Evolutionary conservation across 306 rosid genomes (phyloP).

Genomic region (Prosopis cineraria): DNA sequence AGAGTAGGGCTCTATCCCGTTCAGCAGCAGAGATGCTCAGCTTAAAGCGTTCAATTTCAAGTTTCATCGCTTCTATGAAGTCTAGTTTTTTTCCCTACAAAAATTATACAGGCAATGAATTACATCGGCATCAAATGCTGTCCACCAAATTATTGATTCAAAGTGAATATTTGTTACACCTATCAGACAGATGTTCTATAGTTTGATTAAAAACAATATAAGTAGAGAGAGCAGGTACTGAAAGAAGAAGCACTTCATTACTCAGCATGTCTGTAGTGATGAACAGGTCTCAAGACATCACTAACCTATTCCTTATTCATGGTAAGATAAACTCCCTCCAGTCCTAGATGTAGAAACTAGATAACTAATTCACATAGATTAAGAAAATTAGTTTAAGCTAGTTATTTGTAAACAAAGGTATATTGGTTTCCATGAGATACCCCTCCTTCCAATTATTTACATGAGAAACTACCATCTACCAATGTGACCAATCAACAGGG

Average conservation of each 20-base stretch:
- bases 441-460: neutral
- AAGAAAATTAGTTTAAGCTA: neutral
- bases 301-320: neutral
- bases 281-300: neutral
- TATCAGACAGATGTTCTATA: neutral
- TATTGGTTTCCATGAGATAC: neutral
- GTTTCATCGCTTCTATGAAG: conserved; percentile 87
- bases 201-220: neutral
- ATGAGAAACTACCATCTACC: neutral
- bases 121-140: conserved; percentile 17
- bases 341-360: neutral
- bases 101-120: conserved; percentile 25
- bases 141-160: conserved; percentile 13
- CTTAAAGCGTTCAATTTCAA: conserved; percentile 91
- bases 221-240: neutral
- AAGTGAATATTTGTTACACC: conserved; percentile 8
- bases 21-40: conserved; percentile 95
- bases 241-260: conserved; percentile 11
- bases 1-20: conserved; percentile 85
- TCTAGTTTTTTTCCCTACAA: conserved; percentile 67
- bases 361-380: neutral
- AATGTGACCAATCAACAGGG: neutral
- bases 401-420: neutral
- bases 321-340: neutral
- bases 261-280: conserved; percentile 21